A percentile compares a stretch with the other conserved stretches of the same genome.
These are phyloP conservation scores for Galerina sulciceps DNA, from an alignment of 768 basidiomycete genomes.

Conservation along the genomic window DNA sequence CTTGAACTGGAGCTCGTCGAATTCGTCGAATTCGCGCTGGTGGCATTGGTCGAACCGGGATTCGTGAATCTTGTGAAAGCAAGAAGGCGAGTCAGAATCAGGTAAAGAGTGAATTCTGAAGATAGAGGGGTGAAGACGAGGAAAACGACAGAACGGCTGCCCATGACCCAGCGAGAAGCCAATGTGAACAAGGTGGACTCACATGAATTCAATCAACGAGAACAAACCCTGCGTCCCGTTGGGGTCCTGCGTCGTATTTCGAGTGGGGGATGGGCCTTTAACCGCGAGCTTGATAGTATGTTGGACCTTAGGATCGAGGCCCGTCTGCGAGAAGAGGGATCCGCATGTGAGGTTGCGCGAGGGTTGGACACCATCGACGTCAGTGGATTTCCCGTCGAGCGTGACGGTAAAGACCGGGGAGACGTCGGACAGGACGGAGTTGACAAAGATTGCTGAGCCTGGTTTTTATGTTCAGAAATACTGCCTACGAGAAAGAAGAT, in stretches of 20 bases:
- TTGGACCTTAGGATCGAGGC: constrained; percentile 10
- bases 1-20: no score
- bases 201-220: constrained; percentile 18
- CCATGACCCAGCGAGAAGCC: no score
- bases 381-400: constrained; percentile 11
- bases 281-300: constrained; percentile 9
- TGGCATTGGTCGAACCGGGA: no score
- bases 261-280: constrained; percentile 11
- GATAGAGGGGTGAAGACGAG: no score
- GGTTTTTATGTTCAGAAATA: neutral
- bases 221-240: neutral
- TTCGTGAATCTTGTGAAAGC: no score
- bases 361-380: constrained; percentile 8
- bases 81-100: no score
- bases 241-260: constrained; percentile 5
- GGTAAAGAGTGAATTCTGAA: no score
- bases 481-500: no score
- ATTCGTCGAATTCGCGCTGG: no score
- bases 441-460: constrained; percentile 14
- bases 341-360: constrained; percentile 2
- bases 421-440: neutral
- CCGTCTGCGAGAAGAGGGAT: constrained; percentile 5
- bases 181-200: neutral
- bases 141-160: no score
- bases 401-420: constrained; percentile 15